Percentiles rank a stretch among this genome's conserved stretches.
Conservation (phyloP, 129 eudicot genomes). For the Chrysanthemum lavandulifolium region DNA sequence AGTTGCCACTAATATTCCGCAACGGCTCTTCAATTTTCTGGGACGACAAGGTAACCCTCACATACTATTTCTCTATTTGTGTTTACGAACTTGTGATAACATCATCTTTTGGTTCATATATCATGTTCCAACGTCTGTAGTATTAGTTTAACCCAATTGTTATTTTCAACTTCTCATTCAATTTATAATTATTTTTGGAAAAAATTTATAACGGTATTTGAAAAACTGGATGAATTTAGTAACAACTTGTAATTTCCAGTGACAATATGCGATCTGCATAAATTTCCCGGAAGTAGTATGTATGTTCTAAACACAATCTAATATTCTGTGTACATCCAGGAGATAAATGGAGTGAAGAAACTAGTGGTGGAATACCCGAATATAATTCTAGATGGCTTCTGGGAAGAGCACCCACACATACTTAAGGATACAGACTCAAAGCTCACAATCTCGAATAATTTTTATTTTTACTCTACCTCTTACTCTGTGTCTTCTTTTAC, state of each 20-base stretch:
- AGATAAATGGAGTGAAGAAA: constrained; percentile 37
- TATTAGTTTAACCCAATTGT: too few species aligned
- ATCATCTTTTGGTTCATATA: too few species aligned
- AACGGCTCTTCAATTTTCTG: constrained; percentile 81
- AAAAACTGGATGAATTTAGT: background rate
- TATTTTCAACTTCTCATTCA: background rate
- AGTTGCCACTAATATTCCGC: constrained; percentile 64
- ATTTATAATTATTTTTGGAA: background rate
- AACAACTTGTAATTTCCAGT: background rate
- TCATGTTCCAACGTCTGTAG: background rate
- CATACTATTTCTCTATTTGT: background rate
- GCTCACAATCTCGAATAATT: too few species aligned
- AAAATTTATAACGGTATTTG: background rate
- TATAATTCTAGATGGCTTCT: constrained; percentile 59
- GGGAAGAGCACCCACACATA: constrained; percentile 53
- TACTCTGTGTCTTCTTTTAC: too few species aligned
- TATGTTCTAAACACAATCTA: background rate
- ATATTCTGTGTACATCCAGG: constrained; percentile 34
- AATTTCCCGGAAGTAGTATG: background rate
- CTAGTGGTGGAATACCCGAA: constrained; percentile 54
- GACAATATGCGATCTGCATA: background rate
- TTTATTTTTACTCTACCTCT: too few species aligned
- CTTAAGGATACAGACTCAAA: constrained; percentile 28
- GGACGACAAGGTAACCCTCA: constrained; percentile 43
- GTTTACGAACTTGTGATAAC: background rate